These are phyloP conservation scores for Ogataea pignaliae DNA, from an alignment of 805 yeast species.

Conservation along the genomic window DNA sequence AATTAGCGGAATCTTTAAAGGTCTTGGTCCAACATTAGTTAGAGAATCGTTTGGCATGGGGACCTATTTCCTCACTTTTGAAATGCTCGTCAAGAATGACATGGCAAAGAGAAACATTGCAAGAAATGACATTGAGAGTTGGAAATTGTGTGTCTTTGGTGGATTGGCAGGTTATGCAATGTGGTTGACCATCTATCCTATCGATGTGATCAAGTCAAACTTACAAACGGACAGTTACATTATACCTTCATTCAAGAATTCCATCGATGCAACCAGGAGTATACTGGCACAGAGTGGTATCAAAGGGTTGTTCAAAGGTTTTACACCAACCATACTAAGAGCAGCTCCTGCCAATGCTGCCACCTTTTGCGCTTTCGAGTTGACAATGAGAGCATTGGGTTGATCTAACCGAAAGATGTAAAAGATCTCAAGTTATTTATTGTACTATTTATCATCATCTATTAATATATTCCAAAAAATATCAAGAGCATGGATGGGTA, in stretches of 20 bases:
- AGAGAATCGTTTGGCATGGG: constrained; percentile 91
- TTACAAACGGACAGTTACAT: constrained; percentile 70
- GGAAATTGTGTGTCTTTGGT: constrained; percentile 83
- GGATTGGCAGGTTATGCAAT: constrained; percentile 87
- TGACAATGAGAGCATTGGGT: constrained; percentile 66
- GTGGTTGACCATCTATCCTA: constrained; percentile 83
- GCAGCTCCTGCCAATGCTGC: constrained; percentile 99
- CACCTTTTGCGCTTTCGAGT: constrained; percentile 90
- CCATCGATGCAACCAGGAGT: constrained; percentile 54
- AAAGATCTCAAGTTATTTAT: not conserved
- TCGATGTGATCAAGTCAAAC: constrained; percentile 87
- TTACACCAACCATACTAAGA: constrained; percentile 85
- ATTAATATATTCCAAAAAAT: constrained; percentile 1
- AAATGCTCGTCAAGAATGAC: constrained; percentile 73
- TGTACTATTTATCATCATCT: constrained; percentile 1
- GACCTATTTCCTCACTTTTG: constrained; percentile 83
- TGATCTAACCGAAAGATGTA: constrained; percentile 15
- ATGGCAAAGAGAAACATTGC: constrained; percentile 39
- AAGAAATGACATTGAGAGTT: constrained; percentile 79
- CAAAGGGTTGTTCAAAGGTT: constrained; percentile 84
- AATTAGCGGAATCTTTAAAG: constrained; percentile 56
- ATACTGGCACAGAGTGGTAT: constrained; percentile 58
- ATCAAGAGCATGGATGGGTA: constrained; percentile 4
- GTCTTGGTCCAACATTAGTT: constrained; percentile 73
- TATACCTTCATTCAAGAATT: constrained; percentile 54